A percentile compares a stretch with the other conserved stretches of the same genome.
phyloP scores from a whole-genome alignment of 2,329 filamentous ascomycete genomes.

The Fusarium ramigenum region DNA sequence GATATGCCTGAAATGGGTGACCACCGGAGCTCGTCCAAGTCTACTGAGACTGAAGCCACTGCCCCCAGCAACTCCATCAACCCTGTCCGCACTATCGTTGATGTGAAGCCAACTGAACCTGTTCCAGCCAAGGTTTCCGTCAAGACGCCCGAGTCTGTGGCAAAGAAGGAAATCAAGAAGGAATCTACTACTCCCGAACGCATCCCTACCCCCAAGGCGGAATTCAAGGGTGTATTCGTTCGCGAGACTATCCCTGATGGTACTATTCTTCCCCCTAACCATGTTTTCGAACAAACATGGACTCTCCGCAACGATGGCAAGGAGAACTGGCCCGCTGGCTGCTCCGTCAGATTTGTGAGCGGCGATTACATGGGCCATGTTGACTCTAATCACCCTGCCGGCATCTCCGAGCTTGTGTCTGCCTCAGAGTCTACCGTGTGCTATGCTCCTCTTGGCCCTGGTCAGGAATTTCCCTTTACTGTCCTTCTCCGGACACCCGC shows the following conservation, averaged over 20 bases:
- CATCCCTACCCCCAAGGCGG: slow-evolving; percentile 39
- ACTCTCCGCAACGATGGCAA: slow-evolving; percentile 86
- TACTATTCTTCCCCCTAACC: slow-evolving; percentile 73
- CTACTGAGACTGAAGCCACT: slow-evolving; percentile 56
- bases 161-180: slow-evolving; percentile 36
- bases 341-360: slow-evolving; percentile 89
- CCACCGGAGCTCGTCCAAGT: slow-evolving; percentile 53
- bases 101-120: slow-evolving; percentile 72
- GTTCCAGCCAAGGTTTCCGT: slow-evolving; percentile 6
- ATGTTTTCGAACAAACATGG: slow-evolving; percentile 90
- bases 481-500: slow-evolving; percentile 84
- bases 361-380: slow-evolving; percentile 97
- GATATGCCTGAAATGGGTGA: slow-evolving; percentile 79
- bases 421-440: slow-evolving; percentile 86
- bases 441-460: slow-evolving; percentile 73
- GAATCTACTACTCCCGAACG: slow-evolving; percentile 37
- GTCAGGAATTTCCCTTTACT: slow-evolving; percentile 81
- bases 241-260: slow-evolving; percentile 84
- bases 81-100: slow-evolving; percentile 75
- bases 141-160: slow-evolving; percentile 10
- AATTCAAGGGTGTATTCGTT: slow-evolving; percentile 71
- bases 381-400: slow-evolving; percentile 81
- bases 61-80: slow-evolving; percentile 59
- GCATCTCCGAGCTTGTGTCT: slow-evolving; percentile 76
- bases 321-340: slow-evolving; percentile 84